Conservation (phyloP, 768 basidiomycete species). For the Amanita rubescens region DNA sequence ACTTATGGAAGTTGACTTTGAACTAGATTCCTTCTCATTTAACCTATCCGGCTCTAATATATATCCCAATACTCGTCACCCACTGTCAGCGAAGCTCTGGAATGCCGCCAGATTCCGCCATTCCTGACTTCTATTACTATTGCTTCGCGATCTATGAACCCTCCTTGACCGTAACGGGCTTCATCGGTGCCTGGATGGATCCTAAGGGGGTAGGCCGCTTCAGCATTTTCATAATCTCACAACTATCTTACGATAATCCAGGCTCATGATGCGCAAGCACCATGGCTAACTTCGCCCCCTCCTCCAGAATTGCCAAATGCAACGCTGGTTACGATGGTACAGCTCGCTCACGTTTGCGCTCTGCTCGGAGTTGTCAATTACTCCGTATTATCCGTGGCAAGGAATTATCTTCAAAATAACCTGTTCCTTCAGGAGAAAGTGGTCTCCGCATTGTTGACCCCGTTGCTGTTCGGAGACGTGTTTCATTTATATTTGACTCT, state of each 20-base stretch:
- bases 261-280: constrained; percentile 71
- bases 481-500: constrained; percentile 60
- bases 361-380: constrained; percentile 66
- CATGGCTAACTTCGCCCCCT: constrained; percentile 50
- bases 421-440: constrained; percentile 70
- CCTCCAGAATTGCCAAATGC: constrained; percentile 48
- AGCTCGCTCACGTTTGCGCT: constrained; percentile 73
- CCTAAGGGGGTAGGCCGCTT: constrained; percentile 48
- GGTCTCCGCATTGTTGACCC: constrained; percentile 51
- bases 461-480: constrained; percentile 64
- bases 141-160: constrained; percentile 75
- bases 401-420: constrained; percentile 49
- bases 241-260: constrained; percentile 23
- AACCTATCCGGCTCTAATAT: background rate
- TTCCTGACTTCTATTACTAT: constrained; percentile 67
- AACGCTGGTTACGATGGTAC: constrained; percentile 61
- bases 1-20: too few relatives aligned
- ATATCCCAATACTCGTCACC: background rate
- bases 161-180: constrained; percentile 52
- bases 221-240: background rate
- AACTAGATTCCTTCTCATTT: too few relatives aligned
- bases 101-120: constrained; percentile 48
- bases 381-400: constrained; percentile 55
- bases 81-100: background rate
- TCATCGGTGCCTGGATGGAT: constrained; percentile 59